Evolutionary conservation across 371 early-diverging fungal species (phyloP), one percentile per base, ranked within the genome.

Genomic region (Mortierella sp.): DNA sequence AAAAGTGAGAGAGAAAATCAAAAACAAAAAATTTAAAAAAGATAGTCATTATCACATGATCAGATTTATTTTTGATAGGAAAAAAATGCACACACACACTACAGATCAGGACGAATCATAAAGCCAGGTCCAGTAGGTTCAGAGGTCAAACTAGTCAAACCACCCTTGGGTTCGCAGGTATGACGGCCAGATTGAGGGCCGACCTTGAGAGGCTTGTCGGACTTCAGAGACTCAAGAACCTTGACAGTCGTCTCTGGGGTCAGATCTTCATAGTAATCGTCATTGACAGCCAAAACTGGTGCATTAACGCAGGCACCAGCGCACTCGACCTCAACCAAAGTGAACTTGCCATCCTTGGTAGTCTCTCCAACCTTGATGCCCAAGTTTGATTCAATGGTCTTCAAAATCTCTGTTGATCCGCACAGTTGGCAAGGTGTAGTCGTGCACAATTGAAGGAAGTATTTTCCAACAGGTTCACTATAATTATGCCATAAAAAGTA

Each of bases 291-390:
- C 85, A 99, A 85, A 13, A 98, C 98, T 13, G 98, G 99, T 22
- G 98, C 98, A 82, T 99, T 99, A 60, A 97, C 95, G 85, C 99
- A 99, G n/a, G 98, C 99, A 72, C 98, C 98, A 53, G 98, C 98
- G 80, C 99, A 99, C 86, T 99, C 99, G 23, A 99, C 99, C 83
- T 99, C 99, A 12, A 98, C 98, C 64, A 99, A 86, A 42, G 99
- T 99, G 80, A 99, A 98, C 75, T 93, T 84, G 78, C 94, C 94
- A 85, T 99, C 99, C 65, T 88, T 78, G 58, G 98, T 97, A 19
- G 99, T 99, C 84, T 96, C 93, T 59, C 98, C 98, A 49, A 94
- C 91, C 72, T 96, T 90, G 78, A 99, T 96, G 64, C 94, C 93
- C 45, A 99, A 87, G 66, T 97, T 89, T 53, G 92, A 85, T 83